Evolutionary conservation across 306 rosid species (phyloP), one percentile per base, ranked within the genome.

Genomic region (Ochetophila trinervis): DNA sequence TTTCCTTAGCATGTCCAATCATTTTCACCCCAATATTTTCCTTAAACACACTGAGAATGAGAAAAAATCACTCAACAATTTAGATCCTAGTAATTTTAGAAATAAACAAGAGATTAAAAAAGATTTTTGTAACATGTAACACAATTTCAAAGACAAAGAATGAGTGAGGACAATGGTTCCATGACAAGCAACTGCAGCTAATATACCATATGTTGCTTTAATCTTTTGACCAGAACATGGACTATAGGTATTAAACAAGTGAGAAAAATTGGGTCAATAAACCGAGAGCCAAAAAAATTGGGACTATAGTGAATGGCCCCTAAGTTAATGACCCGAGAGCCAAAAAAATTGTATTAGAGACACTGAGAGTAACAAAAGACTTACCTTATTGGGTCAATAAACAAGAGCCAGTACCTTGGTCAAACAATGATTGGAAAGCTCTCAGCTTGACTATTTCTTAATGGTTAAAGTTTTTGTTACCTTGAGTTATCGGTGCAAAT

Each of bases 1-100:
- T 62, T 27, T 61, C 35, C 53, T 42, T 59, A 34, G 48, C 66
- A 40, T 21, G 5, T 5, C 53, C 34, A 62, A 62, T 62, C 36
- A 14, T 62, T 51, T 44, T 62, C 35, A 35, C 52, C 53, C 17
- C 1, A 19, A n/a, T 14, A 2, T 20, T 22, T 10, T 62, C 27
- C 16, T 62, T 34, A 40, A 62, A 62, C 12, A 40, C 9, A 44
- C 52, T 4, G 9, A 6, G 36, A 62, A 5, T 10, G 34, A 11
- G 35, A 37, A 44, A 62, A 62, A 13, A 11, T 13, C n/a, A 21
- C 66, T 1, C 2, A 2, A 37, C 66, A 62, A 22, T 62, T 17
- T 13, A 19, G 4, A 18, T 62, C 66, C 15, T 8, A 5, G 35
- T 44, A 12, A 37, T 15, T 9, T 62, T 11, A 2, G 8, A 1